Conservation (phyloP, 208 protist species). For the Leishmania braziliensis region DNA sequence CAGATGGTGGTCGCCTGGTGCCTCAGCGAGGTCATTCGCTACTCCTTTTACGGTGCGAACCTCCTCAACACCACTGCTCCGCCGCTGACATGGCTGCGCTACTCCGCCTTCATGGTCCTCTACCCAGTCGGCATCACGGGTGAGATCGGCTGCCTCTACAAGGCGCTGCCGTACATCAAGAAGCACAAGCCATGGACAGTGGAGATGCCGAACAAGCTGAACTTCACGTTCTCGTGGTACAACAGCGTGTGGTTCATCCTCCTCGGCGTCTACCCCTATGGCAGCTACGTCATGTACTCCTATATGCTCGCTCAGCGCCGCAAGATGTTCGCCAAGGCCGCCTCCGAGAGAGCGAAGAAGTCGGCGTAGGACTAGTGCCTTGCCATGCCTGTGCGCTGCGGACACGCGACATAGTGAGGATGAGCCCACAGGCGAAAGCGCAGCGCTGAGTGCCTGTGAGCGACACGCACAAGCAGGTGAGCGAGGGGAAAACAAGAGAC, state of each 20-base stretch:
- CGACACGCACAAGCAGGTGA: neutral
- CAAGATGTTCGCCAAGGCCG: conserved; percentile 54
- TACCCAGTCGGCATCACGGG: conserved; percentile 91
- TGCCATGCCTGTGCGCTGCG: neutral
- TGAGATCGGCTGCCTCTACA: conserved; percentile 83
- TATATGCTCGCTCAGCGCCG: conserved; percentile 90
- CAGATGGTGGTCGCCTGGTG: conserved; percentile 89
- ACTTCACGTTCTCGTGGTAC: conserved; percentile 85
- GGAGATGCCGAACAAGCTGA: conserved; percentile 80
- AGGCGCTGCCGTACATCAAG: conserved; percentile 71
- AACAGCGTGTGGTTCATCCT: conserved; percentile 71
- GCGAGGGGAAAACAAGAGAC: neutral
- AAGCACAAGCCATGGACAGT: conserved; percentile 66
- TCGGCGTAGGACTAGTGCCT: conserved; percentile 6
- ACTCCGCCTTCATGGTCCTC: conserved; percentile 89
- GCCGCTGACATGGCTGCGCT: conserved; percentile 86
- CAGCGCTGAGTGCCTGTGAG: neutral
- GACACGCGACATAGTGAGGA: neutral
- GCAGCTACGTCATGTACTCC: conserved; percentile 88
- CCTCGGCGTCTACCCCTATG: conserved; percentile 73
- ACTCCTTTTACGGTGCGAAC: conserved; percentile 84
- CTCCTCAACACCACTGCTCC: conserved; percentile 41
- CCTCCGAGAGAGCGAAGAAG: conserved; percentile 26
- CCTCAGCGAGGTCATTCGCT: conserved; percentile 88
- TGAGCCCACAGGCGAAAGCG: neutral